Percentiles rank a stretch among this genome's conserved stretches.
Evolutionary conservation across 2,329 filamentous ascomycete species (phyloP).

Genomic region (Endothia cerciana): DNA sequence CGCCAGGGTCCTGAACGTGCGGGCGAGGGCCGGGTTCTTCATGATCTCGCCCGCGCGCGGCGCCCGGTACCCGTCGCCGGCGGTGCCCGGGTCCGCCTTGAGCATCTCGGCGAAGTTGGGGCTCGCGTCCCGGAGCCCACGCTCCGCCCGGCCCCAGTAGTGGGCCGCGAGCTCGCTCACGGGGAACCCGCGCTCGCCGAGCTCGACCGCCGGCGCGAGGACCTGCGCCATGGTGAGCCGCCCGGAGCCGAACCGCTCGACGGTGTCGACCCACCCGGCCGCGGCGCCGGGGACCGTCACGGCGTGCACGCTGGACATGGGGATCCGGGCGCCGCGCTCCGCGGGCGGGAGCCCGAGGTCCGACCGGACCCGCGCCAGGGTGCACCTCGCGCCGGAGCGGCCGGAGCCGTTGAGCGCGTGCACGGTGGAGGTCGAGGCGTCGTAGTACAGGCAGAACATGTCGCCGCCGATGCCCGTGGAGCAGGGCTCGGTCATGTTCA

Average conservation of each 20-base stretch:
- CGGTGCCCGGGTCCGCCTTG: conserved; percentile 70
- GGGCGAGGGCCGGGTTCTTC: conserved; percentile 79
- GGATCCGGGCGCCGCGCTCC: conserved; percentile 61
- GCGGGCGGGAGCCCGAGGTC: conserved; percentile 63
- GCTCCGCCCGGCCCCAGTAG: conserved; percentile 73
- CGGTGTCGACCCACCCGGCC: conserved; percentile 89
- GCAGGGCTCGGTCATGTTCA: conserved; percentile 92
- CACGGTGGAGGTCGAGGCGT: conserved; percentile 79
- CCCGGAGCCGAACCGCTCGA: conserved; percentile 88
- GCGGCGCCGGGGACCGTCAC: conserved; percentile 89
- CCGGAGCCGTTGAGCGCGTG: conserved; percentile 91
- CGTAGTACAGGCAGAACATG: conserved; percentile 94
- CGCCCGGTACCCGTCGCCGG: conserved; percentile 67
- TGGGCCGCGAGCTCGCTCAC: conserved; percentile 78
- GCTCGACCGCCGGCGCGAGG: conserved; percentile 77
- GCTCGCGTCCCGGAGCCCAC: conserved; percentile 69
- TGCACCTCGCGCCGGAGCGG: conserved; percentile 71
- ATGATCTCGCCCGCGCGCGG: conserved; percentile 85
- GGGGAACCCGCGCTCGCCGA: conserved; percentile 88
- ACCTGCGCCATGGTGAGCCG: conserved; percentile 78
- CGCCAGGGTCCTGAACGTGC: conserved; percentile 79
- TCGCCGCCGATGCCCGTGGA: conserved; percentile 96
- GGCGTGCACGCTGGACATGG: conserved; percentile 75
- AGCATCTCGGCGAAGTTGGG: conserved; percentile 88
- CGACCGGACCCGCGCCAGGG: conserved; percentile 70